Percentiles rank a stretch among this genome's conserved stretches.
Conservation (phyloP, 768 basidiomycete genomes). For the Auricularia cornea region DNA sequence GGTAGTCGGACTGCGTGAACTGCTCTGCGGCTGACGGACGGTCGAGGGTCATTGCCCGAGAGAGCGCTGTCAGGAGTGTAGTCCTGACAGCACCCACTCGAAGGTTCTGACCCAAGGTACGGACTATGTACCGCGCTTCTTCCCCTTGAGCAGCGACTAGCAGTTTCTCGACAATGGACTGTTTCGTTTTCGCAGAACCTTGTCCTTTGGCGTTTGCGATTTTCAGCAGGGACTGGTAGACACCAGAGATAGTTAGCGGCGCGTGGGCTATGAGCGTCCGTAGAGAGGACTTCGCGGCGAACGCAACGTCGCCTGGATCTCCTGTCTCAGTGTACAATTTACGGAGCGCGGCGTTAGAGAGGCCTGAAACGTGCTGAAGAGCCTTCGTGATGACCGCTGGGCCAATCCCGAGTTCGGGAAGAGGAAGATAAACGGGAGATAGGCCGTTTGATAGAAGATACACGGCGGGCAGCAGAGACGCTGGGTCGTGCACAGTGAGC, state of each 20-base stretch:
- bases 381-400: slow-evolving; percentile 58
- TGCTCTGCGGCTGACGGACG: neutral
- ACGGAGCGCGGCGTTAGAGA: slow-evolving; percentile 47
- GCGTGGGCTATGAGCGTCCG: slow-evolving; percentile 66
- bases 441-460: slow-evolving; percentile 80
- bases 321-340: slow-evolving; percentile 65
- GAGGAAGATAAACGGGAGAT: slow-evolving; percentile 60
- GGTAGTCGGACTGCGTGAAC: slow-evolving; percentile 21
- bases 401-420: slow-evolving; percentile 60
- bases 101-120: slow-evolving; percentile 64
- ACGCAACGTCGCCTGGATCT: slow-evolving; percentile 85
- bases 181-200: slow-evolving; percentile 69
- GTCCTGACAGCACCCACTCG: slow-evolving; percentile 85
- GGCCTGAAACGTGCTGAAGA: slow-evolving; percentile 65
- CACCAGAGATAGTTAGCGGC: slow-evolving; percentile 52
- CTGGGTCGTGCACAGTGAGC: slow-evolving; percentile 54
- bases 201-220: slow-evolving; percentile 63
- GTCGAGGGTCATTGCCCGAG: slow-evolving; percentile 41
- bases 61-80: slow-evolving; percentile 71
- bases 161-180: slow-evolving; percentile 68
- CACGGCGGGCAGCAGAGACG: slow-evolving; percentile 64
- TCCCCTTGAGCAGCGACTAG: slow-evolving; percentile 82
- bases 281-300: slow-evolving; percentile 67
- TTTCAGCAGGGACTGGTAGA: slow-evolving; percentile 60
- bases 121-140: slow-evolving; percentile 75